Evolutionary conservation across 805 yeast genomes (phyloP), one percentile per base, ranked within the genome.

Genomic region (Starmerella floricola): DNA sequence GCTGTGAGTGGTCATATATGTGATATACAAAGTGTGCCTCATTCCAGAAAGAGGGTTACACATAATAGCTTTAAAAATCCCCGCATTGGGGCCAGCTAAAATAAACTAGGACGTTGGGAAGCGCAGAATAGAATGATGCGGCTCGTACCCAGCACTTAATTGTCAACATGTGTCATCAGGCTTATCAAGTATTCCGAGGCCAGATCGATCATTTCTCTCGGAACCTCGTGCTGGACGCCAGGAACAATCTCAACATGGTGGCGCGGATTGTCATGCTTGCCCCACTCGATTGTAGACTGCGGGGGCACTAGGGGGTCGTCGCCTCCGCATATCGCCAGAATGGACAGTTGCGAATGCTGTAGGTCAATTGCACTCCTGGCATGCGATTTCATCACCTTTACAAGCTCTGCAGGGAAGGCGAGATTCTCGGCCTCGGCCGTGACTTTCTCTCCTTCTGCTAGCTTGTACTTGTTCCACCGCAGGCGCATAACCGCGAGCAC

Each of bases 401-500:
- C 31, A 19, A 46, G 35, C 2, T 3, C 30, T 3, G 23, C 31
- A 8, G 53, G 48, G 33, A 50, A 19, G 15, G 51, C 51, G 13
- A 16, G 20, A 6, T 37, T 32, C 6, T 47, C 39, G 20, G 33
- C 41, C 6, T 21, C 36, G 10, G 51, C 46, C n/a, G 52, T 23
- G 26, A 23, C 42, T 27, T 28, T 31, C 13, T 30, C 38, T 23
- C 50, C 45, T 15, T 40, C 16, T 10, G n/a, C 35, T 28, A 38
- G 40, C 13, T 36, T 39, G 20, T 42, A 51, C 36, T 34, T 20
- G n/a, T 36, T 26, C 41, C 43, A 51, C 28, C 79, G 59, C 44
- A 62, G 64, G 42, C 65, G 45, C 51, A 75, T 55, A 49, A 76
- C 58, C 8, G 66, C 55, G 10, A 71, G 57, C 45, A 74, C 56